Conservation (phyloP, 371 early-diverging fungal genomes). For the Lichtheimia ornata region DNA sequence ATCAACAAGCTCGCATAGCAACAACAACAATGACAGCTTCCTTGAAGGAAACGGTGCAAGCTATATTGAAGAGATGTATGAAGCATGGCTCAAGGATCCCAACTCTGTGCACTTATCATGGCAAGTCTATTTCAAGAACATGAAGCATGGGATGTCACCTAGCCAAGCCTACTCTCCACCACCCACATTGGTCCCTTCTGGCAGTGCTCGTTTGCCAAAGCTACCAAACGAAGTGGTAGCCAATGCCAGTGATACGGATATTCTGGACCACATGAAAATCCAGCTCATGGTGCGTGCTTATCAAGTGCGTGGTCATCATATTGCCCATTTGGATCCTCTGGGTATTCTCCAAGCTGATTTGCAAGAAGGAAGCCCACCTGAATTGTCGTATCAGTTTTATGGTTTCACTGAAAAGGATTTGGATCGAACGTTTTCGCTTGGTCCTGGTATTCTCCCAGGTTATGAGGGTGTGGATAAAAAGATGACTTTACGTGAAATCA, state of each 20-base stretch:
- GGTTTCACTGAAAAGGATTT: conserved; percentile 93
- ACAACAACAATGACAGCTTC: conserved; percentile 17
- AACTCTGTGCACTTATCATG: conserved; percentile 93
- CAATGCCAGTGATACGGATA: conserved; percentile 45
- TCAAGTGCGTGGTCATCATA: conserved; percentile 95
- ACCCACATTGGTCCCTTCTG: conserved; percentile 76
- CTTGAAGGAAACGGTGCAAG: conserved; percentile 59
- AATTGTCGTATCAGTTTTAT: conserved; percentile 86
- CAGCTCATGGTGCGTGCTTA: conserved; percentile 97
- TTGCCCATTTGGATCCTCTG: conserved; percentile 93
- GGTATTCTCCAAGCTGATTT: conserved; percentile 75
- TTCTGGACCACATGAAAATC: conserved; percentile 96
- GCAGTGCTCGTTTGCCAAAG: conserved; percentile 67
- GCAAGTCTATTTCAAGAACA: conserved; percentile 95
- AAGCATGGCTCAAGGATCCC: conserved; percentile 91
- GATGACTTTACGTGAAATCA: conserved; percentile 89
- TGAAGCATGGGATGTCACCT: conserved; percentile 72
- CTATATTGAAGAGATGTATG: conserved; percentile 96
- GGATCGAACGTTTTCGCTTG: conserved; percentile 87
- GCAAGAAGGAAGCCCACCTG: conserved; percentile 68
- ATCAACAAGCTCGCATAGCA: conserved; percentile 4
- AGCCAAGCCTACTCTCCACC: conserved; percentile 80
- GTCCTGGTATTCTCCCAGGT: conserved; percentile 93
- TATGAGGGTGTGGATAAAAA: conserved; percentile 68
- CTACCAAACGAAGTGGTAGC: conserved; percentile 45